Evolutionary conservation across 1,139 yeast genomes (phyloP).

Genomic region (Wickerhamiella infanticola): DNA sequence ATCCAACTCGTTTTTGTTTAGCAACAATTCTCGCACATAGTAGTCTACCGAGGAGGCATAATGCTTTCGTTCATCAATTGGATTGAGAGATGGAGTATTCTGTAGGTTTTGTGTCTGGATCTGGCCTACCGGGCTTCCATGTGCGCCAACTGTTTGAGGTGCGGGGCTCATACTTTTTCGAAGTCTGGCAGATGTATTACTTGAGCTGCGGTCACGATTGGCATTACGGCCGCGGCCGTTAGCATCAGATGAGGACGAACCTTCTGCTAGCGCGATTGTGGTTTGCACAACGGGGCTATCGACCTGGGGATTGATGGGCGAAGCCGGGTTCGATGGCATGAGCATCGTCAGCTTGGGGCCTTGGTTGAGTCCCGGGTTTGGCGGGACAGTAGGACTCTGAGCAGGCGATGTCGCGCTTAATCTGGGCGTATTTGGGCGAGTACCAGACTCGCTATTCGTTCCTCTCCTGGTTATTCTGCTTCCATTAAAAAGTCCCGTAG

Average conservation of each 20-base stretch:
- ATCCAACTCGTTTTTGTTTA: slow-evolving; percentile 47
- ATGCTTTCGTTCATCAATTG: background rate
- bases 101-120: background rate
- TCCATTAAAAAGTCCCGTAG: too few relatives aligned
- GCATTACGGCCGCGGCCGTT: background rate
- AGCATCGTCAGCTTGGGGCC: too few relatives aligned
- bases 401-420: too few relatives aligned
- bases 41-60: slow-evolving; percentile 5
- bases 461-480: too few relatives aligned
- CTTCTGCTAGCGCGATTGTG: background rate
- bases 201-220: background rate
- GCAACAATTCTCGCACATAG: slow-evolving; percentile 43
- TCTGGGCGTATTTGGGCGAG: too few relatives aligned
- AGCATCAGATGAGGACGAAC: background rate
- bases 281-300: background rate
- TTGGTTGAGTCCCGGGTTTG: too few relatives aligned
- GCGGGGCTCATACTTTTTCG: background rate
- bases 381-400: too few relatives aligned
- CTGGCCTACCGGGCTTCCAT: background rate
- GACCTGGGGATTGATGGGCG: background rate
- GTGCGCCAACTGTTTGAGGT: background rate
- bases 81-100: background rate
- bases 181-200: background rate
- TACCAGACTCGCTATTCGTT: too few relatives aligned
- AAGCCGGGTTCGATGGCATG: background rate